A percentile compares a stretch with the other conserved stretches of the same genome.
These are phyloP conservation scores for Ceratobasidium sp. DNA, from an alignment of 1,284 basidiomycete genomes.

Conservation along the genomic window DNA sequence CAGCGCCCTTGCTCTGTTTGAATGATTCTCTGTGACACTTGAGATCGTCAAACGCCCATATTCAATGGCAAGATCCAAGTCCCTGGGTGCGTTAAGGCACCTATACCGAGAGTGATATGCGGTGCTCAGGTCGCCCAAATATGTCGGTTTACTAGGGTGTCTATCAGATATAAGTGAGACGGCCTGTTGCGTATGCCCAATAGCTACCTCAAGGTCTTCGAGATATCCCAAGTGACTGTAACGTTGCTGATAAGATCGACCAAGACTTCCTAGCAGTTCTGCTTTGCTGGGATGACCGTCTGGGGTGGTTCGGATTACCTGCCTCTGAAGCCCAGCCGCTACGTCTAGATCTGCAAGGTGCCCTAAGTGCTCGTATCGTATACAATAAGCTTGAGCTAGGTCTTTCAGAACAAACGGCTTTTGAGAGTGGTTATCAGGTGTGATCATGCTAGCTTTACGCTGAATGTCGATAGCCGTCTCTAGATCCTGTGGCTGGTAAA, in stretches of 20 bases:
- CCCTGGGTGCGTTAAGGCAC: not conserved
- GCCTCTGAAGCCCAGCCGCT: not conserved
- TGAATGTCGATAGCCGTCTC: too few relatives aligned
- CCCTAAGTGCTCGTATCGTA: not conserved
- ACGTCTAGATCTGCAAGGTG: not conserved
- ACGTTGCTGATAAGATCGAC: not conserved
- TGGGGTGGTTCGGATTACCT: not conserved
- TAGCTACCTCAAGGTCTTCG: not conserved
- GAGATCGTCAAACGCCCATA: too few relatives aligned
- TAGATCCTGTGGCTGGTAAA: too few relatives aligned
- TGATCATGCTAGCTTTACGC: too few relatives aligned
- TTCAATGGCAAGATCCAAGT: not conserved
- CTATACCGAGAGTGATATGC: not conserved
- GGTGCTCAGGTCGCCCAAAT: not conserved
- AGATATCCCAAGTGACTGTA: not conserved
- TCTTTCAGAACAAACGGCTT: not conserved
- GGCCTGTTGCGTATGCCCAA: not conserved
- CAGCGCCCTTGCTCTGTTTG: not conserved
- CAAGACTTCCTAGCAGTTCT: not conserved
- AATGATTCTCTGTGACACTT: not conserved
- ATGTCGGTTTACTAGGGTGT: not conserved
- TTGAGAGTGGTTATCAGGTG: too few relatives aligned
- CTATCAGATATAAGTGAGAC: not conserved
- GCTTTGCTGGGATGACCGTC: not conserved
- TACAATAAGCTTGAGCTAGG: not conserved